These are phyloP conservation scores for Tuber microsphaerosporum DNA, from an alignment of 495 filamentous ascomycete species.

Conservation along the genomic window DNA sequence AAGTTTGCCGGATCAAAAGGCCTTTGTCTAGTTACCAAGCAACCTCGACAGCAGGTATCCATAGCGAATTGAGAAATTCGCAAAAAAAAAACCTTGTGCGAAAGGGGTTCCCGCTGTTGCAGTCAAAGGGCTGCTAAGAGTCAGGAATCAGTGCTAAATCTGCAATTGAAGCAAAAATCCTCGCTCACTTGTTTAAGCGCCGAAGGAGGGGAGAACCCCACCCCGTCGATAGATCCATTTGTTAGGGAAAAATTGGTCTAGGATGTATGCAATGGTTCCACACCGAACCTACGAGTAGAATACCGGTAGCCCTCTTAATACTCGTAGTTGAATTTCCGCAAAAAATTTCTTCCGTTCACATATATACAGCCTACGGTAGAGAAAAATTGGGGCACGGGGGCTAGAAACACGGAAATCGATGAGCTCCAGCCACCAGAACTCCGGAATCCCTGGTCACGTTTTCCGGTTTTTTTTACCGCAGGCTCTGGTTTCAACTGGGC, in stretches of 20 bases:
- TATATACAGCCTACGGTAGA: too few species aligned
- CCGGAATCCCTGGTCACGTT: too few species aligned
- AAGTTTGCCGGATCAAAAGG: too few species aligned
- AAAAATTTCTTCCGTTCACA: too few species aligned
- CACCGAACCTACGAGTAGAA: too few species aligned
- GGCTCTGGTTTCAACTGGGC: background rate
- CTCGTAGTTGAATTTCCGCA: too few species aligned
- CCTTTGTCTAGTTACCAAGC: too few species aligned
- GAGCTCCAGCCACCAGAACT: too few species aligned
- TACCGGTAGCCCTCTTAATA: too few species aligned
- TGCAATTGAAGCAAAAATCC: background rate
- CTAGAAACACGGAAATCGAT: too few species aligned
- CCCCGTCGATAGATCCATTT: background rate
- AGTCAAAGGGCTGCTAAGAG: background rate
- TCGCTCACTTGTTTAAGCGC: background rate
- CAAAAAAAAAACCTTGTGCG: background rate
- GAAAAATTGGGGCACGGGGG: too few species aligned
- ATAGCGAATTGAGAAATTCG: background rate
- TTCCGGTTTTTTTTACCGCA: too few species aligned
- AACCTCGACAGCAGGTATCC: background rate
- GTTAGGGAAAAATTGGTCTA: background rate
- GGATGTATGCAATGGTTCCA: background rate
- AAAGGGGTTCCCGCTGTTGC: background rate
- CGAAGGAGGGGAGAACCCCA: background rate
- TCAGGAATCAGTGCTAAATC: background rate